phyloP scores from a whole-genome alignment of 1,139 yeast genomes.

The Tardiomyces blankii region DNA sequence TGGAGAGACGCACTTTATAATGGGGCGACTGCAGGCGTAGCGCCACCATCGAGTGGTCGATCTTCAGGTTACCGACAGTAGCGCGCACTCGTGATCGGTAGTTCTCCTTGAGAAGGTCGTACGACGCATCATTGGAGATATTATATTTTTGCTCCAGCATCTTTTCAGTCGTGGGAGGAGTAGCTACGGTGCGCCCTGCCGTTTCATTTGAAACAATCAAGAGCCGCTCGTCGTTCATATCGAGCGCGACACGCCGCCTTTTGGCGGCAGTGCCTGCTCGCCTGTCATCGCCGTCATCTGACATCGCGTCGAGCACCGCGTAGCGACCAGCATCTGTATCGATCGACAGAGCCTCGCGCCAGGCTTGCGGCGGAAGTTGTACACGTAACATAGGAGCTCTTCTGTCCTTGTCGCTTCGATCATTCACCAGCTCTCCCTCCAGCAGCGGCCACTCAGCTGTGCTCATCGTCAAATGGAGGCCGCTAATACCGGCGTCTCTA shows the following conservation, averaged over 20 bases:
- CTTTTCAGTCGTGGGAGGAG: conserved; percentile 40
- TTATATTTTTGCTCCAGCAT: conserved; percentile 49
- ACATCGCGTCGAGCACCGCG: conserved; percentile 15
- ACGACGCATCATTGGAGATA: conserved; percentile 79
- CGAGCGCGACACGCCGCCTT: conserved; percentile 33
- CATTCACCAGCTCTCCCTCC: background rate
- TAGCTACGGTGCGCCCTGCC: conserved; percentile 8
- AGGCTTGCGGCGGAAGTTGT: too few species aligned
- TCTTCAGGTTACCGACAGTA: conserved; percentile 79
- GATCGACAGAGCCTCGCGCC: background rate
- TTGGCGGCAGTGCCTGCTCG: conserved; percentile 54
- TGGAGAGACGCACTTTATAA: conserved; percentile 67
- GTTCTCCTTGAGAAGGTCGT: conserved; percentile 71
- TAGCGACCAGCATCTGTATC: background rate
- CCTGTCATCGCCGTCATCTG: conserved; percentile 65
- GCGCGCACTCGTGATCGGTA: conserved; percentile 89
- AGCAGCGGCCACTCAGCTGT: background rate
- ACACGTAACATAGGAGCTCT: too few species aligned
- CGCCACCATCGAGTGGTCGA: conserved; percentile 91
- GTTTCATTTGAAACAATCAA: conserved; percentile 36
- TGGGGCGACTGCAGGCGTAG: conserved; percentile 80
- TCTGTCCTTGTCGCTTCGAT: too few species aligned
- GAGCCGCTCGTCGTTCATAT: conserved; percentile 79
- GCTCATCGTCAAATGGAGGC: background rate
- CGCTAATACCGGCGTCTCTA: conserved; percentile 1